Evolutionary conservation across 108 stramenopile species (phyloP).

Genomic region (Nitzschia sp.): DNA sequence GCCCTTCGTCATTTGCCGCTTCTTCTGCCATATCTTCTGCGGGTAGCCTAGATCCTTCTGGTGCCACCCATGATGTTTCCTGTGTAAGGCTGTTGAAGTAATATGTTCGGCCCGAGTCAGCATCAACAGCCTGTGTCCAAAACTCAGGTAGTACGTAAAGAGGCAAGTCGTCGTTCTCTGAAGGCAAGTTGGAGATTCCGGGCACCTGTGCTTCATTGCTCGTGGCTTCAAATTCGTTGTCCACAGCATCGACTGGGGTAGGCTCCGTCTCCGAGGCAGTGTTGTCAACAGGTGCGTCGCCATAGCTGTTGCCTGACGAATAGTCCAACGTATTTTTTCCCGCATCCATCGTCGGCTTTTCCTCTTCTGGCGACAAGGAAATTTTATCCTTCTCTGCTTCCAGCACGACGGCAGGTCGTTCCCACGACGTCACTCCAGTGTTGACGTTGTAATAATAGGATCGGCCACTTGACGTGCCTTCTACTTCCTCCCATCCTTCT

Average conservation of each 20-base stretch:
- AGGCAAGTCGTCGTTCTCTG: background rate
- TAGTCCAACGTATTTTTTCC: background rate
- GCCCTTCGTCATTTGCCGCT: background rate
- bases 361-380: background rate
- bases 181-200: no score
- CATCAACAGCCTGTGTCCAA: constrained; percentile 46
- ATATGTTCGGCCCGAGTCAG: constrained; percentile 38
- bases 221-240: background rate
- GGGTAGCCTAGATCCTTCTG: constrained; percentile 1
- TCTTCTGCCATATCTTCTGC: background rate
- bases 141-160: constrained; percentile 28
- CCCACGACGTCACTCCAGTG: constrained; percentile 28
- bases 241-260: background rate
- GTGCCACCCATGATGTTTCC: constrained; percentile 29
- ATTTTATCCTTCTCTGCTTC: background rate
- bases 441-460: constrained; percentile 42
- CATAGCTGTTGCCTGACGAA: background rate
- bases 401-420: constrained; percentile 14
- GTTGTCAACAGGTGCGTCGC: background rate
- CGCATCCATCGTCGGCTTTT: background rate
- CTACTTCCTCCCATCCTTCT: constrained; percentile 23
- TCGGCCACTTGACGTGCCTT: constrained; percentile 24
- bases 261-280: background rate
- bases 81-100: constrained; percentile 38
- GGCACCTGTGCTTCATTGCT: background rate